A percentile compares a stretch with the other conserved stretches of the same genome.
phyloP scores from a whole-genome alignment of 805 yeast species.

The Groenewaldozyma salmanticensis region DNA sequence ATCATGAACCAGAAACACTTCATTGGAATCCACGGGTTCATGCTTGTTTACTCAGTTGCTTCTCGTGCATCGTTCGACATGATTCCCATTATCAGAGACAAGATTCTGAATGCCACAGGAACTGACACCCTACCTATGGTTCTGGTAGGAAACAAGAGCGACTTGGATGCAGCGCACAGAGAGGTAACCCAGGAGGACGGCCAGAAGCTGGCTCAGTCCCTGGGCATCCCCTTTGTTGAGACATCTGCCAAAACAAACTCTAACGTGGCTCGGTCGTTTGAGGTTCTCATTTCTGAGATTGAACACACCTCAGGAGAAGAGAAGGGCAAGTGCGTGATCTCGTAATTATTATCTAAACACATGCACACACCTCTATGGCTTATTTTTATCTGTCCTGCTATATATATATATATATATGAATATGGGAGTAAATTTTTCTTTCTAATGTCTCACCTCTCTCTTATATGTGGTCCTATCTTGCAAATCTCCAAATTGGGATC shows the following conservation, averaged over 20 bases:
- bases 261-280: conserved; percentile 36
- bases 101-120: conserved; percentile 56
- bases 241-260: conserved; percentile 61
- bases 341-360: neutral
- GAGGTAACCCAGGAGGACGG: conserved; percentile 48
- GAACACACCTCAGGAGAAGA: conserved; percentile 11
- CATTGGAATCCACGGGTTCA: conserved; percentile 63
- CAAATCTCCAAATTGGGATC: too few species aligned
- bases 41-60: conserved; percentile 62
- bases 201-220: conserved; percentile 41
- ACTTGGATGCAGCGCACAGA: conserved; percentile 42
- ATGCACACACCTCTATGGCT: neutral
- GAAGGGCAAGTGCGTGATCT: conserved; percentile 8
- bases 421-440: too few species aligned
- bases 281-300: conserved; percentile 17
- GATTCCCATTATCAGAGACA: conserved; percentile 57
- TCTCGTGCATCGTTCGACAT: conserved; percentile 60
- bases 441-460: too few species aligned
- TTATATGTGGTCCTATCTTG: too few species aligned
- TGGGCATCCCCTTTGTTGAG: conserved; percentile 57
- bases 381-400: conserved; percentile 1
- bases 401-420: neutral
- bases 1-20: conserved; percentile 59
- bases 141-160: conserved; percentile 57
- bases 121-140: conserved; percentile 55